These are phyloP conservation scores for Fragaria nilgerrensis DNA, from an alignment of 306 rosid species.

Conservation along the genomic window DNA sequence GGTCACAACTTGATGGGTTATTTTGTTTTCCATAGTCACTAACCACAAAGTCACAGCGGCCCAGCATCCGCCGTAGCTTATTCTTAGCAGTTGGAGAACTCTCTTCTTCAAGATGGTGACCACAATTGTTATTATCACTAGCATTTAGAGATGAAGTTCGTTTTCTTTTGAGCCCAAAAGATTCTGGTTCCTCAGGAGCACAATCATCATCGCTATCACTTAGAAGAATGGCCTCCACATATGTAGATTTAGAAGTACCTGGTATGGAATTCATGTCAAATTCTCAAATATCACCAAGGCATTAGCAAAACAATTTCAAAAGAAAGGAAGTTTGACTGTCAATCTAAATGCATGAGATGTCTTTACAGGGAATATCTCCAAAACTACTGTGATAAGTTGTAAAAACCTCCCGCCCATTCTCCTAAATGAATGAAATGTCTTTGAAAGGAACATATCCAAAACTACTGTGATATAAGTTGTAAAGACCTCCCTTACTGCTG, in stretches of 20 bases:
- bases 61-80: background rate
- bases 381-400: background rate
- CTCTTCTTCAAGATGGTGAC: background rate
- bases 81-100: slow-evolving; percentile 1
- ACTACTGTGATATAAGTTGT: background rate
- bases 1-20: background rate
- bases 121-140: background rate
- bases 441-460: background rate
- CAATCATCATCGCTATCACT: slow-evolving; percentile 27
- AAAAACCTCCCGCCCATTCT: background rate
- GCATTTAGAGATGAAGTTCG: slow-evolving; percentile 4
- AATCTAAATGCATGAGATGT: background rate
- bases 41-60: background rate
- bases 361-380: background rate
- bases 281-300: background rate
- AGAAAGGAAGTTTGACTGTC: background rate
- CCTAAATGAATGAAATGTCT: background rate
- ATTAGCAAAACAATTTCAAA: background rate
- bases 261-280: background rate
- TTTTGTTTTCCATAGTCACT: background rate
- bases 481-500: background rate
- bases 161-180: slow-evolving; percentile 22
- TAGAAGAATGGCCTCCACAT: background rate
- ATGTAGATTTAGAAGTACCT: slow-evolving; percentile 19
- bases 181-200: background rate